A percentile compares a stretch with the other conserved stretches of the same genome.
Evolutionary conservation across 179 eudicot species (phyloP).

Genomic region (Heliamphora pulchella): DNA sequence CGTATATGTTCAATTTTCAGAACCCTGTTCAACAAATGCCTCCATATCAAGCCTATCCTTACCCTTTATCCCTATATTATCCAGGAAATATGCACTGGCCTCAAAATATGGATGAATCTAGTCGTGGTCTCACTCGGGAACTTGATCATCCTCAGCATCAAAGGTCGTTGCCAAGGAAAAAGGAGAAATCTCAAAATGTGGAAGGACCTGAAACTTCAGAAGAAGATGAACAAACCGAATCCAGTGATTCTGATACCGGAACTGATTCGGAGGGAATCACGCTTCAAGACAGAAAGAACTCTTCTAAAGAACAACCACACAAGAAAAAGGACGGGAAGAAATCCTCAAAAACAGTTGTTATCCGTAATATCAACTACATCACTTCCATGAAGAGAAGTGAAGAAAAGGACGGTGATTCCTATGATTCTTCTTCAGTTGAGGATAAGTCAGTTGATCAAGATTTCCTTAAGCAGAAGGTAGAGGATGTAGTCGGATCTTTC

Average conservation of each 20-base stretch:
- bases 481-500: conserved; percentile 34
- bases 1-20: conserved; percentile 41
- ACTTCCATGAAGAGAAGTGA: conserved; percentile 38
- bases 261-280: conserved; percentile 24
- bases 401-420: conserved; percentile 26
- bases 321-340: conserved; percentile 34
- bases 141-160: conserved; percentile 14
- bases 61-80: conserved; percentile 37
- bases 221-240: conserved; percentile 38
- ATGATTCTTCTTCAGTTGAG: conserved; percentile 27
- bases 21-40: conserved; percentile 25
- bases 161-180: conserved; percentile 30
- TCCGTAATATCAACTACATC: conserved; percentile 46
- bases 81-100: conserved; percentile 42
- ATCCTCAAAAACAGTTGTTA: conserved; percentile 45
- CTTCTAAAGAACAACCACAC: conserved; percentile 19
- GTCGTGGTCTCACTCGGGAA: conserved; percentile 15
- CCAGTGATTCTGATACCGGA: conserved; percentile 27
- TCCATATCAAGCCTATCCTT: conserved; percentile 37
- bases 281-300: conserved; percentile 21
- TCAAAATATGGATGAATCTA: conserved; percentile 27
- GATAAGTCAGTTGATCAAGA: conserved; percentile 28
- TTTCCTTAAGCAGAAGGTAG: conserved; percentile 31
- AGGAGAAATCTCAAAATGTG: conserved; percentile 27
- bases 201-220: conserved; percentile 26